Base-by-base conservation (phyloP, 331 rosid genomes). In the Phaseolus coccineus region DNA sequence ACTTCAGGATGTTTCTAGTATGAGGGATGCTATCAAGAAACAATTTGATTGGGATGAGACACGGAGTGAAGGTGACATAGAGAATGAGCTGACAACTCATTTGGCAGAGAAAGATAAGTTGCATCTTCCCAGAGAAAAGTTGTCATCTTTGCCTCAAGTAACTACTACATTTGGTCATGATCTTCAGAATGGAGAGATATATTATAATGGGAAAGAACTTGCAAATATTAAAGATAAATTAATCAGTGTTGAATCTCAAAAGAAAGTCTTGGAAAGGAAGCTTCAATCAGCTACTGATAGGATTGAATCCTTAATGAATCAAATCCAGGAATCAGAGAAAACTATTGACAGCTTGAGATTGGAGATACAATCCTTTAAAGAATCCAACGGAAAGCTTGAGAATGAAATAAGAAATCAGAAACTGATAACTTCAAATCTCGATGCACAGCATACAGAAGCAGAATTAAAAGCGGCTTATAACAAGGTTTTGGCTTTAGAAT, bases 1-100 rank as follows among this genome's bases (percentile, higher is more conserved):
- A 19, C 91, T 91, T 67, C 97, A 95, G 85, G 99, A 95, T 84
- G 97, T 92, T 91, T 92, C 99, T 30, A 87, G 91, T 81, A 91
- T 92, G 94, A 95, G 73, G 84, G 93, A 93, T 73, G 92, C 91
- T 69, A 89, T 95, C 53, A 95, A 86, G 87, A 92, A 95, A 82
- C 93, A 87, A 78, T 88, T 87, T 82, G 94, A 91, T 74, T 95
- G 97, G 97, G 97, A 93, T 76, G 99, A 93, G 62, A 76, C 99
- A 5, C 83, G 88, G 25, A 92, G 97, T 68, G 99, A 95, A 82
- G 85, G 89, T 44, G 99, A 91, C 83, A 82, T 83, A 53, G 97
- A 94, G 74, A 82, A 62, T 77, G 96, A 92, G 80, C 69, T 73
- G 81, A 52, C 66, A 12, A 78, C 85, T 84, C 86, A 74, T 81